These are phyloP conservation scores for Candida smagusa DNA, from an alignment of 1,139 yeast genomes.

Conservation along the genomic window DNA sequence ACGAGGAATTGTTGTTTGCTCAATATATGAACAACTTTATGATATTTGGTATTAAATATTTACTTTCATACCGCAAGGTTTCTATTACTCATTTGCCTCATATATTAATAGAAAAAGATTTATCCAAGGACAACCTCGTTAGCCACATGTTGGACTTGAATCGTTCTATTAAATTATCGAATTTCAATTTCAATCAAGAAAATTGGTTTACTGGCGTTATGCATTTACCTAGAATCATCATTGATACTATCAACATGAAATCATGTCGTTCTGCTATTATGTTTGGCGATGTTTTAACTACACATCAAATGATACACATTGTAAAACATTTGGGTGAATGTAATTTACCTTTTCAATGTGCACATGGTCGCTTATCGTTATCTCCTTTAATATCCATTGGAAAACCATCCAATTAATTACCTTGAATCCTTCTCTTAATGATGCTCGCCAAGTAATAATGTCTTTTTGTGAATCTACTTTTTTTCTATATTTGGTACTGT, in stretches of 20 bases:
- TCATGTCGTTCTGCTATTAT: conserved; percentile 73
- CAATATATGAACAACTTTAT: conserved; percentile 28
- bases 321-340: conserved; percentile 46
- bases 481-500: no score
- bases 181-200: background rate
- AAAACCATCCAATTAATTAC: no score
- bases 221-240: conserved; percentile 46
- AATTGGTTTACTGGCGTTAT: conserved; percentile 13
- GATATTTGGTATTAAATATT: conserved; percentile 33
- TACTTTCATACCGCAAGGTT: conserved; percentile 7
- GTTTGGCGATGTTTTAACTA: conserved; percentile 60
- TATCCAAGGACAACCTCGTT: conserved; percentile 12
- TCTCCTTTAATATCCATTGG: conserved; percentile 36
- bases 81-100: conserved; percentile 39
- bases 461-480: no score
- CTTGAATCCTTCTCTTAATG: no score
- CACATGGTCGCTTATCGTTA: conserved; percentile 81
- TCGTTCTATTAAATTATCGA: conserved; percentile 17
- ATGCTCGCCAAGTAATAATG: no score
- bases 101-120: conserved; percentile 28
- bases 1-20: conserved; percentile 29
- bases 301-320: conserved; percentile 42
- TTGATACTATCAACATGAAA: conserved; percentile 52
- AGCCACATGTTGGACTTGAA: conserved; percentile 45
- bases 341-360: conserved; percentile 70